These are phyloP conservation scores for Penicillium sp. DNA, from an alignment of 2,329 filamentous ascomycete species.

Conservation along the genomic window DNA sequence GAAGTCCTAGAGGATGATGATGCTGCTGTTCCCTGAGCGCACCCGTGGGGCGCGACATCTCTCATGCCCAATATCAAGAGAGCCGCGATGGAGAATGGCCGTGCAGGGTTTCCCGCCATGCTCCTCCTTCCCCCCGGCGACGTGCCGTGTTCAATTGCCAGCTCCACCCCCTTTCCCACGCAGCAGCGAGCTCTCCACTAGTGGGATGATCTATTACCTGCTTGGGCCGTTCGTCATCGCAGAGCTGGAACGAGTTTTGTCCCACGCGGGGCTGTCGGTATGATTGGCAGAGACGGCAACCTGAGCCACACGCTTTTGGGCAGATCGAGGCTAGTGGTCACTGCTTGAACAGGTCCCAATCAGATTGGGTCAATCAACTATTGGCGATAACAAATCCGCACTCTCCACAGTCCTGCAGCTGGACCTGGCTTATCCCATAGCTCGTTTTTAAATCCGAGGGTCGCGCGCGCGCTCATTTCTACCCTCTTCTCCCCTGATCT, in stretches of 20 bases:
- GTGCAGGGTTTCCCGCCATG: no score
- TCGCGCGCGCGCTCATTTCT: slow-evolving; percentile 15
- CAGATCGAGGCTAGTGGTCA: slow-evolving; percentile 19
- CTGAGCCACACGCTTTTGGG: slow-evolving; percentile 9
- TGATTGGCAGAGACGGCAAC: slow-evolving; percentile 15
- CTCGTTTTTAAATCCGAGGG: slow-evolving; percentile 23
- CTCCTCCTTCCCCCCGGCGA: no score
- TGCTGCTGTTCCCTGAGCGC: no score
- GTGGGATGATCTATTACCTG: slow-evolving; percentile 20
- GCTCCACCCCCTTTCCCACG: slow-evolving; percentile 16
- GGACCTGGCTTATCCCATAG: slow-evolving; percentile 19
- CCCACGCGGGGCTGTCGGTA: slow-evolving; percentile 17
- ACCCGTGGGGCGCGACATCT: no score
- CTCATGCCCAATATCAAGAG: no score
- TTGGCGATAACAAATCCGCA: slow-evolving; percentile 27
- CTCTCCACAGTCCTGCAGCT: slow-evolving; percentile 26
- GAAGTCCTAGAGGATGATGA: no score
- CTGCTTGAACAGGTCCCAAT: slow-evolving; percentile 15
- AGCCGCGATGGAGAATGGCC: no score
- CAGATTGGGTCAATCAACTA: slow-evolving; percentile 26
- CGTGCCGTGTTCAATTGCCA: slow-evolving; percentile 14
- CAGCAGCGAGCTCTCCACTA: slow-evolving; percentile 5
- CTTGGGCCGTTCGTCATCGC: slow-evolving; percentile 9
- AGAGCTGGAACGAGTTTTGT: slow-evolving; percentile 16
- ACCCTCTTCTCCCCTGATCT: slow-evolving; percentile 14